Percentiles rank a stretch among this genome's conserved stretches.
phyloP scores from a whole-genome alignment of 2,329 filamentous ascomycete genomes.

The Trichoderma sp. region DNA sequence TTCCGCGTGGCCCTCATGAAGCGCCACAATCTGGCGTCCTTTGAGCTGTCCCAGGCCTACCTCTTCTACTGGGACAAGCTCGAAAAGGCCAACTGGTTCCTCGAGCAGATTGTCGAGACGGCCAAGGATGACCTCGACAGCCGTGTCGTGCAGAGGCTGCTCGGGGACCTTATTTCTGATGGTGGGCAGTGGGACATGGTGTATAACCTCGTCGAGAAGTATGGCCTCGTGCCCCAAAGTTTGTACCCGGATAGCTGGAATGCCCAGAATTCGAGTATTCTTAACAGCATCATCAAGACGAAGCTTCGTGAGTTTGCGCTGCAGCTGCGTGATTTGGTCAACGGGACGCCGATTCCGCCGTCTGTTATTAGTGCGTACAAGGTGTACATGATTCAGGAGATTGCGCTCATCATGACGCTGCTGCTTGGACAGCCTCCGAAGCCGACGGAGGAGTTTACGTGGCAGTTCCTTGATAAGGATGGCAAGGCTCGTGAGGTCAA shows the following conservation, averaged over 20 bases:
- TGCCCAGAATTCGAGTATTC: slow-evolving; percentile 66
- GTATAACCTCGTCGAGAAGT: slow-evolving; percentile 80
- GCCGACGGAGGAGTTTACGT: slow-evolving; percentile 69
- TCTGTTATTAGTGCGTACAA: slow-evolving; percentile 56
- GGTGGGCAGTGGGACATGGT: slow-evolving; percentile 95
- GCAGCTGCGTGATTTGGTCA: slow-evolving; percentile 62
- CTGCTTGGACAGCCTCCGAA: slow-evolving; percentile 78
- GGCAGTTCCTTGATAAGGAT: slow-evolving; percentile 74
- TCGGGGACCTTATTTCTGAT: slow-evolving; percentile 70
- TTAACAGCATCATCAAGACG: slow-evolving; percentile 76
- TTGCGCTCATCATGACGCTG: slow-evolving; percentile 79
- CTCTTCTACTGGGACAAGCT: slow-evolving; percentile 95
- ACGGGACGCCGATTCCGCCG: slow-evolving; percentile 33
- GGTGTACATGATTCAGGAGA: slow-evolving; percentile 74
- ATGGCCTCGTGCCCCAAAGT: slow-evolving; percentile 80
- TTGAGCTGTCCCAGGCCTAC: slow-evolving; percentile 86
- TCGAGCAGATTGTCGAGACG: slow-evolving; percentile 81
- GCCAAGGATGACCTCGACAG: slow-evolving; percentile 69
- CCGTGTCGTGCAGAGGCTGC: slow-evolving; percentile 69
- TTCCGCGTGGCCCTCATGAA: slow-evolving; percentile 89
- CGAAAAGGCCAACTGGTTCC: slow-evolving; percentile 87
- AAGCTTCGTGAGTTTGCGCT: slow-evolving; percentile 86
- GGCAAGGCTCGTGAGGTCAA: slow-evolving; percentile 63
- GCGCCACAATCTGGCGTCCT: slow-evolving; percentile 72
- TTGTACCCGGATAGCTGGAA: slow-evolving; percentile 84